phyloP scores from a whole-genome alignment of 257 asterid genomes.

The Capsicum rhomboideum region DNA sequence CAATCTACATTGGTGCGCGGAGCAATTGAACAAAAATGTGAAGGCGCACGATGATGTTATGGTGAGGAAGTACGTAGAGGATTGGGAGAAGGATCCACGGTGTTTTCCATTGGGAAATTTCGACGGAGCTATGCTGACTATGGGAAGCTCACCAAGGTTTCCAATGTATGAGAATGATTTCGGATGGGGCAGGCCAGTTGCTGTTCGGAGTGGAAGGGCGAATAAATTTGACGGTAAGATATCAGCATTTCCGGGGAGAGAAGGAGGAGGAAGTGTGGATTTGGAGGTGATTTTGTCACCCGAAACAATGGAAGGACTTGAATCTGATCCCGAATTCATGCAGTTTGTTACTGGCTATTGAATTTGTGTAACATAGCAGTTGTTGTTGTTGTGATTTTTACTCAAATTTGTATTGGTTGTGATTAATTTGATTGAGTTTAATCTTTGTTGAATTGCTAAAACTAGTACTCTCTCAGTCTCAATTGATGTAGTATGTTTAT shows the following conservation, averaged over 20 bases:
- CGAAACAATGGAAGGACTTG: conserved; percentile 28
- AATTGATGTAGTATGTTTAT: no score
- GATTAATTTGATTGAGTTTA: not conserved
- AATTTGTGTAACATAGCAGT: conserved; percentile 1
- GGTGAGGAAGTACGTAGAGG: conserved; percentile 29
- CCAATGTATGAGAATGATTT: conserved; percentile 52
- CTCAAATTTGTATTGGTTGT: not conserved
- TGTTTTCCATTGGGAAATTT: conserved; percentile 52
- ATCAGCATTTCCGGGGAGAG: conserved; percentile 43
- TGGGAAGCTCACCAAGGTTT: conserved; percentile 42
- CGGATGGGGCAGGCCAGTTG: conserved; percentile 44
- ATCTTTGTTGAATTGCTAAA: not conserved
- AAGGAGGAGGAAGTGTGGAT: conserved; percentile 34
- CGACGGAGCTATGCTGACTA: conserved; percentile 48
- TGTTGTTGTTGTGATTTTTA: not conserved
- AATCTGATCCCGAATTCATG: conserved; percentile 41
- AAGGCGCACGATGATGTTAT: conserved; percentile 31
- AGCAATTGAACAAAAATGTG: conserved; percentile 34
- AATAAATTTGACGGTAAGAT: conserved; percentile 53
- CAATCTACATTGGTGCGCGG: conserved; percentile 46
- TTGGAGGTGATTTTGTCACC: conserved; percentile 43
- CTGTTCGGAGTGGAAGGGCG: conserved; percentile 39
- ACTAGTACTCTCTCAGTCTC: no score
- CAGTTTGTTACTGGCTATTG: conserved; percentile 23
- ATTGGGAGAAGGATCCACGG: conserved; percentile 42